Evolutionary conservation across 805 yeast genomes (phyloP).

Genomic region (Hanseniaspora meyeri): DNA sequence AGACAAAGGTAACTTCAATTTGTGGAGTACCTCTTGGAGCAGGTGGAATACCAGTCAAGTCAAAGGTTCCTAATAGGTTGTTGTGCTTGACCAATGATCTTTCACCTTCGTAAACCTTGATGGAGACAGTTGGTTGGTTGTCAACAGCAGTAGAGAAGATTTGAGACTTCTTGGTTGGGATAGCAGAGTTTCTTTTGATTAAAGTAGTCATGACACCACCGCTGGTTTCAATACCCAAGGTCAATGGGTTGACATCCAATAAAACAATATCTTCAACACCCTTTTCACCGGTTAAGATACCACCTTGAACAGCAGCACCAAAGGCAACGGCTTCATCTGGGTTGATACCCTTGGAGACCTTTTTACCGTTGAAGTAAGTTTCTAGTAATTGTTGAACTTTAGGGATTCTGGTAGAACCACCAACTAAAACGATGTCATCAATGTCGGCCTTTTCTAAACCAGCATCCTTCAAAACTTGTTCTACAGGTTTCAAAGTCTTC

Average conservation of each 20-base stretch:
- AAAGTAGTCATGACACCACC: constrained; percentile 97
- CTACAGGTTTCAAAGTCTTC: constrained; percentile 91
- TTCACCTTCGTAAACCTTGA: constrained; percentile 93
- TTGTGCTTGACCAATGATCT: constrained; percentile 89
- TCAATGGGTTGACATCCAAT: constrained; percentile 86
- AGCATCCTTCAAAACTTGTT: constrained; percentile 87
- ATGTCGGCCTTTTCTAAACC: constrained; percentile 76
- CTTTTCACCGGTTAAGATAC: constrained; percentile 90
- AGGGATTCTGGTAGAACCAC: constrained; percentile 99
- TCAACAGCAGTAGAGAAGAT: constrained; percentile 92
- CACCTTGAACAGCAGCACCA: constrained; percentile 99
- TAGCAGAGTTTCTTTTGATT: constrained; percentile 88
- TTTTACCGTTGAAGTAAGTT: constrained; percentile 83
- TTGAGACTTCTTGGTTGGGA: constrained; percentile 91
- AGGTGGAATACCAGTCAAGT: constrained; percentile 75
- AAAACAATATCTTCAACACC: constrained; percentile 82
- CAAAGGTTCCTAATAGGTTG: constrained; percentile 78
- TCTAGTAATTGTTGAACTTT: constrained; percentile 90
- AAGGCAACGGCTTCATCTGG: constrained; percentile 99
- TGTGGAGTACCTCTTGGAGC: constrained; percentile 90
- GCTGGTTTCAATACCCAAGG: constrained; percentile 90
- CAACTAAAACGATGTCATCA: constrained; percentile 91
- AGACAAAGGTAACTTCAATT: constrained; percentile 77
- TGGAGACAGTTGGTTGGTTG: constrained; percentile 89
- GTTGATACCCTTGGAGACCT: constrained; percentile 92